A percentile compares a stretch with the other conserved stretches of the same genome.
Conservation (phyloP, 225 moss, liverwort and hornwort species). For the Takakia lepidozioides region DNA sequence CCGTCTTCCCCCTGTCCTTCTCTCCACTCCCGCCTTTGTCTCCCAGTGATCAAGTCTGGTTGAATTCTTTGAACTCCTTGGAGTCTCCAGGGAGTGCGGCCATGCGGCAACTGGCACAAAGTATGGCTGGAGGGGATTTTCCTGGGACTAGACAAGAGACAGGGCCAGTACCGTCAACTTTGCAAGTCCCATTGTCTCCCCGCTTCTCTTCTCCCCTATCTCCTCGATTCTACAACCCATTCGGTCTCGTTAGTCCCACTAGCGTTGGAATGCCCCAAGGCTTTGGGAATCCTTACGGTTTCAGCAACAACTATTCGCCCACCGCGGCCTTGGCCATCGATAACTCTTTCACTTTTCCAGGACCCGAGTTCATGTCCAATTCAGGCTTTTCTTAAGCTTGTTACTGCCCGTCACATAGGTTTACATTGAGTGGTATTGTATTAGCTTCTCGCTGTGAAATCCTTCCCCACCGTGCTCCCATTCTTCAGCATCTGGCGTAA, state of each 20-base stretch:
- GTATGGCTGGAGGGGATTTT: slow-evolving; percentile 25
- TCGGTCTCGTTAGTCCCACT: slow-evolving; percentile 35
- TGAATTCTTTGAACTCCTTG: slow-evolving; percentile 55
- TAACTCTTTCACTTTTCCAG: slow-evolving; percentile 57
- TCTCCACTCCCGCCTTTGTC: slow-evolving; percentile 78
- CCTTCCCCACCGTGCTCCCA: no score
- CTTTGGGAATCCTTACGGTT: slow-evolving; percentile 43
- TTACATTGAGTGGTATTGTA: background rate
- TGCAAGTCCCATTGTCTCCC: slow-evolving; percentile 3
- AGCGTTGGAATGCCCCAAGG: slow-evolving; percentile 42
- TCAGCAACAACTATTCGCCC: slow-evolving; percentile 54
- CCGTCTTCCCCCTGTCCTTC: slow-evolving; percentile 69
- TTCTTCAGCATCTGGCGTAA: no score
- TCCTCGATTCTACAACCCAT: slow-evolving; percentile 27
- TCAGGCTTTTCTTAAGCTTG: slow-evolving; percentile 51
- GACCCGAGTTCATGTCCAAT: slow-evolving; percentile 47
- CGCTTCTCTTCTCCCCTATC: slow-evolving; percentile 35
- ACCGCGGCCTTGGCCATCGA: slow-evolving; percentile 47
- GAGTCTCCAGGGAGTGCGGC: slow-evolving; percentile 65
- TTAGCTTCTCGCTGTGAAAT: no score
- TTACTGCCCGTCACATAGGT: background rate
- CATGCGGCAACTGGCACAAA: slow-evolving; percentile 62
- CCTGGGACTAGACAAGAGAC: background rate
- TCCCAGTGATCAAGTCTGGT: slow-evolving; percentile 78
- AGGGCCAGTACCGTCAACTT: slow-evolving; percentile 2